Conservation (phyloP, 768 basidiomycete genomes). For the Stropharia rugosoannulata region DNA sequence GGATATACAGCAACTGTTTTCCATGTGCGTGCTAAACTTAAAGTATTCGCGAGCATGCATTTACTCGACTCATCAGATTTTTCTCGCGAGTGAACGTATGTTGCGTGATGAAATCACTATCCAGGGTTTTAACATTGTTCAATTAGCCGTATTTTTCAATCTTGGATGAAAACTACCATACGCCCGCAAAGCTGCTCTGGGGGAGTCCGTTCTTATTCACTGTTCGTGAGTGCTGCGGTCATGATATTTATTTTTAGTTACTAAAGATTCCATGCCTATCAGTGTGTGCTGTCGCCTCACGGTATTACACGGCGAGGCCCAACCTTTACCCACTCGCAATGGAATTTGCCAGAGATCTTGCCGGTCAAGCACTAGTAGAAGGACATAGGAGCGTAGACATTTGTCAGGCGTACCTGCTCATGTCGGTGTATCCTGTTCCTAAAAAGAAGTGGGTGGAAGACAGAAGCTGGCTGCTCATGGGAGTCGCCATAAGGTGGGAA, state of each 20-base stretch:
- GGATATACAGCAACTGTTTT: conserved; percentile 51
- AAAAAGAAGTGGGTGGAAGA: conserved; percentile 70
- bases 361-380: conserved; percentile 58
- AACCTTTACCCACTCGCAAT: conserved; percentile 57
- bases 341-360: conserved; percentile 61
- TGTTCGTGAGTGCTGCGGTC: conserved; percentile 43
- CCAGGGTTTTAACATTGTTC: conserved; percentile 23
- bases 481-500: conserved; percentile 62
- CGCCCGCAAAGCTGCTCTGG: conserved; percentile 50
- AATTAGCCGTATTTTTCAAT: conserved; percentile 56
- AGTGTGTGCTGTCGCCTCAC: conserved; percentile 72
- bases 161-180: conserved; percentile 56
- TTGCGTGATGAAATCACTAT: conserved; percentile 3
- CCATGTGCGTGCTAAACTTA: conserved; percentile 37
- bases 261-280: conserved; percentile 1
- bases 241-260: background rate
- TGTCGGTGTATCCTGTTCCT: conserved; percentile 62
- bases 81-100: conserved; percentile 54
- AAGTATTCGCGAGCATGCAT: background rate
- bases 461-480: conserved; percentile 70
- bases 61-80: conserved; percentile 32
- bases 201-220: conserved; percentile 60
- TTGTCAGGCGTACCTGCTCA: conserved; percentile 73
- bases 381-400: conserved; percentile 71
- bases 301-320: conserved; percentile 57